Evolutionary conservation across 495 filamentous ascomycete genomes (phyloP), one percentile per base, ranked within the genome.

Genomic region (Penicillium bovifimosum): DNA sequence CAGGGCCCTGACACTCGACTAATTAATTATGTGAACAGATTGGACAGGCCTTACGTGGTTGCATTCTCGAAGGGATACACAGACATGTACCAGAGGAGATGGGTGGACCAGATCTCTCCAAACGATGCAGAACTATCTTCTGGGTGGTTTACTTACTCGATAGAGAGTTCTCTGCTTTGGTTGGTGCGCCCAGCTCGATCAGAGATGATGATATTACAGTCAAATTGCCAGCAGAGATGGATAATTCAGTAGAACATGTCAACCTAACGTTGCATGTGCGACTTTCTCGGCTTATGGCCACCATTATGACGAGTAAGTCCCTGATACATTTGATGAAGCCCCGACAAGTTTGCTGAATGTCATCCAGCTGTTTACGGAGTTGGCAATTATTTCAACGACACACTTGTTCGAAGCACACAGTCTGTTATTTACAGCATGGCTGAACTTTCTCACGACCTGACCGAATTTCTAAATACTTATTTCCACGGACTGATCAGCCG

Each of bases 71-170:
- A 53, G 70, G 70, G 1, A 65, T 70, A 32, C 70, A 73, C 38
- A 42, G 67, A 28, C 62, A 73, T 55, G 60, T 67, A 7, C 63
- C 67, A 4, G 59, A 63, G 43, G 53, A 62, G 26, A 31, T 60
- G 40, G 45, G 61, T 24, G 56, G 65, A 24, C 56, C 53, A 5
- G 50, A 62, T 16, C 53, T 63, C 7, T 65, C 65, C 9, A 50
- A 61, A 20, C 62, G 70, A 27, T 71, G 62, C 43, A 55, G 63
- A 33, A 65, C 59, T 7, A 63, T 66, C n/a, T 73, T 69, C 31
- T 73, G 70, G 70, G 66, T 66, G 3, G 68, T 71, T 4, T 73
- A 73, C 17, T 63, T 73, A 56, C 57, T 73, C 1, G 70, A 73
- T 39, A 47, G 70, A 17, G 67, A 73, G 18, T 68, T 70, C 32